Evolutionary conservation across 2,329 filamentous ascomycete genomes (phyloP).

Genomic region (Penicillium brevicompactum): DNA sequence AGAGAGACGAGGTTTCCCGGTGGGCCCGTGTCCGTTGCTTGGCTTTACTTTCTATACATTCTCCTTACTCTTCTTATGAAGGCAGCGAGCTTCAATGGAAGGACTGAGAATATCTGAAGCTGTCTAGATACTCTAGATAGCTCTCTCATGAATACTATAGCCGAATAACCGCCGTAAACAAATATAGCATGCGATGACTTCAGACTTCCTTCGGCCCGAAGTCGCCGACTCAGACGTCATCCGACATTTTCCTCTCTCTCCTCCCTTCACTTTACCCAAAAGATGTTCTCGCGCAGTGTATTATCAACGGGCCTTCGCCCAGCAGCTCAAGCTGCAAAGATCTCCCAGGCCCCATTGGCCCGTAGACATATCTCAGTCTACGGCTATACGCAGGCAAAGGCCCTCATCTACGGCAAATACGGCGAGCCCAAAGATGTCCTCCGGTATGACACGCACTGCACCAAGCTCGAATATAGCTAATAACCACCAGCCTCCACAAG

Average conservation of each 20-base stretch:
- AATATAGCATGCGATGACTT: background rate
- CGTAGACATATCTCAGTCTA: constrained; percentile 49
- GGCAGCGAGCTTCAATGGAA: too few species aligned
- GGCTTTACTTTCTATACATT: background rate
- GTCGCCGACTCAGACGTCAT: constrained; percentile 18
- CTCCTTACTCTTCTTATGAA: too few species aligned
- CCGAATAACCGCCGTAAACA: too few species aligned
- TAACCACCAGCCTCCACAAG: constrained; percentile 43
- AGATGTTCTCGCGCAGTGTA: constrained; percentile 33
- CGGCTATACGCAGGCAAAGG: constrained; percentile 53
- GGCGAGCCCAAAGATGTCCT: constrained; percentile 53
- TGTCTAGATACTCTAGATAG: too few species aligned
- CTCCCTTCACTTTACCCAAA: constrained; percentile 7
- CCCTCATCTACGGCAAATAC: constrained; percentile 51
- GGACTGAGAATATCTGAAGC: too few species aligned
- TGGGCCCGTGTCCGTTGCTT: constrained; percentile 18
- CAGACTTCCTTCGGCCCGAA: constrained; percentile 20
- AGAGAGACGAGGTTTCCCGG: constrained; percentile 2
- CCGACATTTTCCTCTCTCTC: constrained; percentile 2
- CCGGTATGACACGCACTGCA: constrained; percentile 30
- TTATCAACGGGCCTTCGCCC: constrained; percentile 19
- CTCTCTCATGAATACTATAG: too few species aligned
- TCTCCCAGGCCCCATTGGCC: constrained; percentile 18
- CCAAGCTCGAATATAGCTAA: background rate
- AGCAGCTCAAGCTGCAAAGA: constrained; percentile 9